A percentile compares a stretch with the other conserved stretches of the same genome.
Evolutionary conservation across 2,329 filamentous ascomycete species (phyloP).

Genomic region (Pseudogymnoascus sp.): DNA sequence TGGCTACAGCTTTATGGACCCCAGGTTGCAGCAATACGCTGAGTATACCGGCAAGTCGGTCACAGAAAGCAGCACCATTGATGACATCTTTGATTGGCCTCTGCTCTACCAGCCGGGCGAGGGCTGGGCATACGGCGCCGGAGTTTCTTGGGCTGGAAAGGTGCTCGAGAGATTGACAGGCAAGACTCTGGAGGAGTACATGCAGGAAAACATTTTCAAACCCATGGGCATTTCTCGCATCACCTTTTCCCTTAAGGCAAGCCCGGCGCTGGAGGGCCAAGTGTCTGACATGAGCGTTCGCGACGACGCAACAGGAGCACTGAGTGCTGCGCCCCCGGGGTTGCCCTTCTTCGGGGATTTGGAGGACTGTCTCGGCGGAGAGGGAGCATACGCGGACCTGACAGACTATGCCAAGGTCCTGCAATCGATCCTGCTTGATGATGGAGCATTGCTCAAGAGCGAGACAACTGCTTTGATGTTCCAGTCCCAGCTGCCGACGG

Average conservation of each 20-base stretch:
- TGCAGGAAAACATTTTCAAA: slow-evolving; percentile 13
- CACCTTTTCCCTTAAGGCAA: slow-evolving; percentile 27
- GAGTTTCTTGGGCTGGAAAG: slow-evolving; percentile 42
- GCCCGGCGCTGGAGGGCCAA: slow-evolving; percentile 14
- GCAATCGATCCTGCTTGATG: neutral
- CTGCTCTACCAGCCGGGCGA: slow-evolving; percentile 58
- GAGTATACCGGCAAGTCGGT: neutral
- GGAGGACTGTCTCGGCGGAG: neutral
- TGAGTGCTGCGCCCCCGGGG: neutral
- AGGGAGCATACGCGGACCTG: neutral
- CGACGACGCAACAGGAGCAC: neutral
- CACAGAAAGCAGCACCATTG: neutral
- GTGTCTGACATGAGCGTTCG: neutral
- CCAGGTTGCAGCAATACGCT: neutral
- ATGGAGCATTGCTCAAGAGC: neutral
- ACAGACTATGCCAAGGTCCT: neutral
- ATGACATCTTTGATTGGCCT: slow-evolving; percentile 18
- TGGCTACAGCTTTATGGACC: slow-evolving; percentile 45
- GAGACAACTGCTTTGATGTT: neutral
- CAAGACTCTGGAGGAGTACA: slow-evolving; percentile 12
- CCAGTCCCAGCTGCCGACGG: neutral
- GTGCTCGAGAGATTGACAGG: slow-evolving; percentile 8
- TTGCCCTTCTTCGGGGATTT: neutral
- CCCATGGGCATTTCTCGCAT: slow-evolving; percentile 19
- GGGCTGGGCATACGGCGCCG: slow-evolving; percentile 35